These are phyloP conservation scores for Podospora anserina DNA, from an alignment of 495 filamentous ascomycete species.

Conservation along the genomic window DNA sequence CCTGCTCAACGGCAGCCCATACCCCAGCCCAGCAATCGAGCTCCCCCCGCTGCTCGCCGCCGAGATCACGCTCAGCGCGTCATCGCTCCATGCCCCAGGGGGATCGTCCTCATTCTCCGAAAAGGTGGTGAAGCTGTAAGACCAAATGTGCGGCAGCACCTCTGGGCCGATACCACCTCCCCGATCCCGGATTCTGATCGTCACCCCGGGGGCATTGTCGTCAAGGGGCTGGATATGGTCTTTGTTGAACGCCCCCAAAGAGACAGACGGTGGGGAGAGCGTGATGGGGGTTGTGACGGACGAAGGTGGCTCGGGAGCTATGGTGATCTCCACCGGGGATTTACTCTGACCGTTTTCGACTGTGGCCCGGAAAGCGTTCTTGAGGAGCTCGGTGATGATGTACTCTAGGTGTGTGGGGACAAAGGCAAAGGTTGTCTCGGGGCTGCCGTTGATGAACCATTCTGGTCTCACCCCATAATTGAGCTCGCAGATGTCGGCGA, in stretches of 20 bases:
- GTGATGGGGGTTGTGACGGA: slow-evolving; percentile 58
- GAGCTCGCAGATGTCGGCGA: slow-evolving; percentile 92
- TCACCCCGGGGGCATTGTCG: slow-evolving; percentile 75
- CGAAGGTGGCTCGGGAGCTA: slow-evolving; percentile 73
- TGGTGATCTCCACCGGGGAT: slow-evolving; percentile 85
- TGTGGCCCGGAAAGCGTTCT: slow-evolving; percentile 92
- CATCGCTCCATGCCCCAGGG: slow-evolving; percentile 41
- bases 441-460: slow-evolving; percentile 76
- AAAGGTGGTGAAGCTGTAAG: slow-evolving; percentile 94
- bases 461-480: slow-evolving; percentile 87
- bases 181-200: slow-evolving; percentile 91
- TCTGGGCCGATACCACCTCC: slow-evolving; percentile 87
- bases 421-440: slow-evolving; percentile 79
- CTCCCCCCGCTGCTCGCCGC: slow-evolving; percentile 61
- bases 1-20: slow-evolving; percentile 84
- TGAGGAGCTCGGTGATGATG: slow-evolving; percentile 91
- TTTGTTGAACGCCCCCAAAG: slow-evolving; percentile 44
- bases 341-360: slow-evolving; percentile 75
- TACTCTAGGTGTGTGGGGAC: slow-evolving; percentile 96
- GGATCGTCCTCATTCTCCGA: slow-evolving; percentile 59
- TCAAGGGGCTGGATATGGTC: slow-evolving; percentile 55
- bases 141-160: slow-evolving; percentile 83
- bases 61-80: slow-evolving; percentile 71
- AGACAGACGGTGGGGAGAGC: slow-evolving; percentile 67
- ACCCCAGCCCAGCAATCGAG: slow-evolving; percentile 88